A percentile compares a stretch with the other conserved stretches of the same genome.
Conservation (phyloP, 768 basidiomycete genomes). For the Rhodotorula kratochvilovae region DNA sequence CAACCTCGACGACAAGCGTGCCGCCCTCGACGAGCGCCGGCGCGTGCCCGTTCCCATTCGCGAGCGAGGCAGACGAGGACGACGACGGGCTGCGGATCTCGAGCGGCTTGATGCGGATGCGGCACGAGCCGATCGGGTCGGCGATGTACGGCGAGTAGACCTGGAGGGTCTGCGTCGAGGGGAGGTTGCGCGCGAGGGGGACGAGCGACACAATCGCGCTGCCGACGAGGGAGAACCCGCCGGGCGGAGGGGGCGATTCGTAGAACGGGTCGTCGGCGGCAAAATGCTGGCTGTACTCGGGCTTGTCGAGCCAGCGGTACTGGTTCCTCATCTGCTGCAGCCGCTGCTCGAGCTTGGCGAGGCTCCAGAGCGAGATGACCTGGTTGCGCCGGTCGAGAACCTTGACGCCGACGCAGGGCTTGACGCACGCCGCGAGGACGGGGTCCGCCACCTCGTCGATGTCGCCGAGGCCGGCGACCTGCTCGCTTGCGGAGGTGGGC, state of each 20-base stretch:
- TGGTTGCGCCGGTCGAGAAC: slow-evolving; percentile 82
- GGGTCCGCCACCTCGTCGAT: slow-evolving; percentile 91
- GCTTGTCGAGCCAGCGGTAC: slow-evolving; percentile 81
- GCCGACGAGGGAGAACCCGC: slow-evolving; percentile 84
- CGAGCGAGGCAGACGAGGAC: slow-evolving; percentile 52
- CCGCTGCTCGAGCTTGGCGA: slow-evolving; percentile 80
- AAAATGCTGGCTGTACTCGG: slow-evolving; percentile 90
- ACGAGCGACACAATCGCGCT: slow-evolving; percentile 76
- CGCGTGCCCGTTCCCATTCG: slow-evolving; percentile 47
- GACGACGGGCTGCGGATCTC: slow-evolving; percentile 58
- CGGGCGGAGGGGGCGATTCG: slow-evolving; percentile 63
- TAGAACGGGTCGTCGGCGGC: slow-evolving; percentile 90
- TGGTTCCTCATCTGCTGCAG: slow-evolving; percentile 89
- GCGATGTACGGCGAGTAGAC: slow-evolving; percentile 91
- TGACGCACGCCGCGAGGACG: slow-evolving; percentile 63
- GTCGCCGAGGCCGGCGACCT: slow-evolving; percentile 78
- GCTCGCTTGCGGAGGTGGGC: slow-evolving; percentile 76
- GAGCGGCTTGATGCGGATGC: slow-evolving; percentile 74
- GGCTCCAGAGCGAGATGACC: slow-evolving; percentile 85
- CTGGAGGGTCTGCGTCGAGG: slow-evolving; percentile 59
- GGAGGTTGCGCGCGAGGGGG: slow-evolving; percentile 61
- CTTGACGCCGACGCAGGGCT: slow-evolving; percentile 82
- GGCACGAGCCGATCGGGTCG: slow-evolving; percentile 92
- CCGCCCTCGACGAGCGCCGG: slow-evolving; percentile 60
- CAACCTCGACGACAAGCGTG: slow-evolving; percentile 78